Conservation (phyloP, 768 basidiomycete genomes). For the Auricularia cornea region DNA sequence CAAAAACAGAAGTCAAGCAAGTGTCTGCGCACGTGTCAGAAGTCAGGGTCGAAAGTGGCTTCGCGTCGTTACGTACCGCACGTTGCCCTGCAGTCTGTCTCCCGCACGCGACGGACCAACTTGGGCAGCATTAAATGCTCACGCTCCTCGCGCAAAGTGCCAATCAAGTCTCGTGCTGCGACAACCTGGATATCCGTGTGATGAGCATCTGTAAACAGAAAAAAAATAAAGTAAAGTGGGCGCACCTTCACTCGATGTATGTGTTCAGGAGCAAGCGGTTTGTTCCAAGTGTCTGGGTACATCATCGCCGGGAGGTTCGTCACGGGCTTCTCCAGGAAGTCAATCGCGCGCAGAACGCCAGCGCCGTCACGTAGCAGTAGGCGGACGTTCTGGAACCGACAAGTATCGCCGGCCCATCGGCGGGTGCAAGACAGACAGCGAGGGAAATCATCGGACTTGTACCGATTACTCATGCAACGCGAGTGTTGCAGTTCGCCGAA, state of each 20-base stretch:
- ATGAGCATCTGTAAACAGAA: too few relatives aligned
- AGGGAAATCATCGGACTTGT: constrained; percentile 62
- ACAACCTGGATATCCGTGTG: constrained; percentile 56
- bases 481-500: constrained; percentile 57
- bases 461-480: constrained; percentile 78
- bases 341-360: constrained; percentile 52
- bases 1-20: constrained; percentile 90
- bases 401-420: constrained; percentile 82
- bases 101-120: constrained; percentile 65
- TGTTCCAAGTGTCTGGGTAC: constrained; percentile 63
- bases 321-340: constrained; percentile 59
- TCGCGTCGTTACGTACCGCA: constrained; percentile 53
- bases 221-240: too few relatives aligned
- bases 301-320: constrained; percentile 52
- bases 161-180: constrained; percentile 60
- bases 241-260: constrained; percentile 55
- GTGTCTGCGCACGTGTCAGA: constrained; percentile 49
- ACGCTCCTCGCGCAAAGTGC: constrained; percentile 55
- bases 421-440: constrained; percentile 79
- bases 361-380: constrained; percentile 61
- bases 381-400: constrained; percentile 78
- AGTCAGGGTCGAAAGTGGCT: not conserved
- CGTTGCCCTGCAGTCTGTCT: constrained; percentile 75
- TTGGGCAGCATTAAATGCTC: constrained; percentile 47
- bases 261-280: constrained; percentile 39